Evolutionary conservation across 2,329 filamentous ascomycete genomes (phyloP).

Genomic region (Orbilia oligospora): DNA sequence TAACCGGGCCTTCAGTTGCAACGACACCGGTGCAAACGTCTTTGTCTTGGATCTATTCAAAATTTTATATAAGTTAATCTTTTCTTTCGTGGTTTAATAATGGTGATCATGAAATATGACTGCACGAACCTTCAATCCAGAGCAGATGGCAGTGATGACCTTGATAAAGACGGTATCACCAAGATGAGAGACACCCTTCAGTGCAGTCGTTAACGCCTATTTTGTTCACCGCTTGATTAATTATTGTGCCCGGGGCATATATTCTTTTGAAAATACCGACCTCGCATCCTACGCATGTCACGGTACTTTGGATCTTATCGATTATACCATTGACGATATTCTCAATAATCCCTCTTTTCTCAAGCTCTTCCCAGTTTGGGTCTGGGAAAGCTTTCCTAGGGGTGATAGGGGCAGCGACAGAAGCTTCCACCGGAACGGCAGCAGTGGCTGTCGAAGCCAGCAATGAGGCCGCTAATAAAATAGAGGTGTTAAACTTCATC

Average conservation of each 20-base stretch:
- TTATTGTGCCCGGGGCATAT: too few species aligned
- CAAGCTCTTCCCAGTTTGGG: conserved; percentile 44
- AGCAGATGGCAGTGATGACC: conserved; percentile 43
- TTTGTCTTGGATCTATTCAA: conserved; percentile 39
- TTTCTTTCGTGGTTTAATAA: background rate
- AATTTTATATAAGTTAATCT: background rate
- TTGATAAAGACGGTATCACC: conserved; percentile 55
- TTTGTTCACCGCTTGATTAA: background rate
- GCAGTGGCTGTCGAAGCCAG: conserved; percentile 31
- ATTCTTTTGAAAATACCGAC: conserved; percentile 12
- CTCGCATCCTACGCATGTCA: conserved; percentile 53
- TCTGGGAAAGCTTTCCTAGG: conserved; percentile 54
- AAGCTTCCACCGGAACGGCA: background rate
- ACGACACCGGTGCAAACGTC: conserved; percentile 57
- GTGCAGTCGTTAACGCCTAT: conserved; percentile 47
- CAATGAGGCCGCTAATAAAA: conserved; percentile 38
- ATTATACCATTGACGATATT: conserved; percentile 40
- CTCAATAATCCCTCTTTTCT: conserved; percentile 52
- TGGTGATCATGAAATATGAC: background rate
- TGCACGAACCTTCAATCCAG: conserved; percentile 42
- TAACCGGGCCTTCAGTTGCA: conserved; percentile 38
- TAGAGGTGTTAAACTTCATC: conserved; percentile 39
- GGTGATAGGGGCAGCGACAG: conserved; percentile 39
- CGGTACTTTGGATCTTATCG: conserved; percentile 45
- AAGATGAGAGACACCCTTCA: conserved; percentile 46